A percentile compares a stretch with the other conserved stretches of the same genome.
Conservation (phyloP, 257 asterid species). For the Linaria vulgaris region DNA sequence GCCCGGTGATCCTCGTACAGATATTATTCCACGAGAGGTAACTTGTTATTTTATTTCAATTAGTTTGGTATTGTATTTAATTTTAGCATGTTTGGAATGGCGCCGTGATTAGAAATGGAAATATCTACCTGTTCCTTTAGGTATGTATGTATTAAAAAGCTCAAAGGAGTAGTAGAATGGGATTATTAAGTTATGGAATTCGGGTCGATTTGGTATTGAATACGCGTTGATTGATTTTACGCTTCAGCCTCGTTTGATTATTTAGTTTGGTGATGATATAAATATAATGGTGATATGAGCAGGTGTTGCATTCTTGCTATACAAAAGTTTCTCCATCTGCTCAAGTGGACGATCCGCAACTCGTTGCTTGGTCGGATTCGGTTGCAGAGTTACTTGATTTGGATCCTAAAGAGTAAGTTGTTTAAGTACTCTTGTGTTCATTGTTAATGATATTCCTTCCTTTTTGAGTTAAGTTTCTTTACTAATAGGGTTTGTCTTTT, state of each 20-base stretch:
- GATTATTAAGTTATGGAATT: no score
- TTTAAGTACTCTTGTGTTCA: constrained; percentile 4
- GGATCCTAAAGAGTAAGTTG: constrained; percentile 83
- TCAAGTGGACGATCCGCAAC: constrained; percentile 87
- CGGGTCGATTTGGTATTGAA: no score
- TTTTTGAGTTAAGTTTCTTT: constrained; percentile 19
- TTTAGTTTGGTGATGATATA: no score
- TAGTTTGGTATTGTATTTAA: not conserved
- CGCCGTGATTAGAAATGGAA: not conserved
- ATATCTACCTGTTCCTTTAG: no score
- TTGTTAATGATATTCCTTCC: not conserved
- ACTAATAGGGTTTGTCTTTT: constrained; percentile 20
- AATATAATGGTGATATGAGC: constrained; percentile 4
- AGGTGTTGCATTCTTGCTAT: constrained; percentile 90
- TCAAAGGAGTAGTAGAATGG: no score
- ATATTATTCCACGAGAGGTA: constrained; percentile 77
- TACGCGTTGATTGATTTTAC: no score
- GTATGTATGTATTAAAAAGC: no score
- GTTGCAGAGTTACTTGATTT: constrained; percentile 80
- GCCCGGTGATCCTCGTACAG: constrained; percentile 81
- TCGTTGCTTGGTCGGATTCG: constrained; percentile 85
- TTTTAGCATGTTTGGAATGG: not conserved
- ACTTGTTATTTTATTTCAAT: not conserved
- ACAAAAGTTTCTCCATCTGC: constrained; percentile 83
- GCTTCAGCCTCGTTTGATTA: no score